Evolutionary conservation across 2,329 filamentous ascomycete species (phyloP).

Genomic region (Calonectria pseudoreteaudii): DNA sequence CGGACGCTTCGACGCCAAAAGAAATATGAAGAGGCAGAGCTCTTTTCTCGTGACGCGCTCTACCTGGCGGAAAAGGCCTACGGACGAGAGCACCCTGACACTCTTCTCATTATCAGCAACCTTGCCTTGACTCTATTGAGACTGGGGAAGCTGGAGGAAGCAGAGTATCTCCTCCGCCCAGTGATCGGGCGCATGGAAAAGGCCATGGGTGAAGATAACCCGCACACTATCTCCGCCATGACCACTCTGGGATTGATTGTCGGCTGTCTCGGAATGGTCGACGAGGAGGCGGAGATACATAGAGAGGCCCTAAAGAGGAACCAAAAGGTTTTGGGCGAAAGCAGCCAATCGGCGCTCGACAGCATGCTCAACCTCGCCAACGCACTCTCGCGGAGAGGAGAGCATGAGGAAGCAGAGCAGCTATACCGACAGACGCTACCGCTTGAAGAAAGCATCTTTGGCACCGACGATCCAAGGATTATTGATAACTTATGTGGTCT

Average conservation of each 20-base stretch:
- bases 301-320: background rate
- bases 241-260: background rate
- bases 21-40: background rate
- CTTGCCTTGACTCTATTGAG: background rate
- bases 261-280: background rate
- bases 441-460: background rate
- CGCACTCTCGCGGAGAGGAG: background rate
- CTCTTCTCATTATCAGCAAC: background rate
- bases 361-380: background rate
- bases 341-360: background rate
- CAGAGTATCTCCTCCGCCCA: slow-evolving; percentile 13
- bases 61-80: background rate
- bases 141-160: slow-evolving; percentile 30
- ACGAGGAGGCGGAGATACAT: slow-evolving; percentile 30
- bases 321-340: background rate
- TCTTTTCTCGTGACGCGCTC: background rate
- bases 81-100: background rate
- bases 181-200: background rate
- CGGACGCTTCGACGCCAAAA: background rate
- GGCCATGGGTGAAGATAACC: background rate
- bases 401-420: slow-evolving; percentile 35
- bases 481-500: background rate
- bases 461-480: background rate
- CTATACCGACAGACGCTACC: background rate
- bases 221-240: background rate